Conservation (phyloP, 1,284 basidiomycete genomes). For the Ustilago xerochloae region DNA sequence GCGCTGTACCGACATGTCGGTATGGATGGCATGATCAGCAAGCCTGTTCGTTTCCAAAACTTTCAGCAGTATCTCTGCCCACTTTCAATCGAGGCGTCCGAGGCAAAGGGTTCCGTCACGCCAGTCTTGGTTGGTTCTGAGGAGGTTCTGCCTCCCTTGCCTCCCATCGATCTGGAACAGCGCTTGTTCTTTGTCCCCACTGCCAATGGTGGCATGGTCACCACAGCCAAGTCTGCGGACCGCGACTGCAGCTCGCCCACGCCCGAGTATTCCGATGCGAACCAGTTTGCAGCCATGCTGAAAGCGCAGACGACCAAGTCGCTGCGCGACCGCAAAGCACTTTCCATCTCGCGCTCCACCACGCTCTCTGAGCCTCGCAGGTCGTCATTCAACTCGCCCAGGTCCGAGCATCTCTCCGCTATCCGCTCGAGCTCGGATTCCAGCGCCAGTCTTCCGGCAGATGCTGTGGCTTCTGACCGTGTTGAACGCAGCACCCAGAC, state of each 20-base stretch:
- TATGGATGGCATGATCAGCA: slow-evolving; percentile 60
- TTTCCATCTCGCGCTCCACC: slow-evolving; percentile 38
- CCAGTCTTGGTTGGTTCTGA: slow-evolving; percentile 26
- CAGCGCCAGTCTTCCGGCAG: background rate
- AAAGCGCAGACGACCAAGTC: slow-evolving; percentile 50
- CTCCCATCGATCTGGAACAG: slow-evolving; percentile 32
- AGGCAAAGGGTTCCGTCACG: slow-evolving; percentile 22
- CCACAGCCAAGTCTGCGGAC: slow-evolving; percentile 2
- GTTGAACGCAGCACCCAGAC: background rate
- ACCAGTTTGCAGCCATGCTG: slow-evolving; percentile 50
- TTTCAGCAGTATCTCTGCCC: slow-evolving; percentile 50
- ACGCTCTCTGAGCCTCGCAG: slow-evolving; percentile 38
- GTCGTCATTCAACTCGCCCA: slow-evolving; percentile 44
- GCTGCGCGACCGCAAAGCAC: slow-evolving; percentile 43
- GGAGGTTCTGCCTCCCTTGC: slow-evolving; percentile 41
- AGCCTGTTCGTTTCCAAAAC: slow-evolving; percentile 51
- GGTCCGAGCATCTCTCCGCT: slow-evolving; percentile 32
- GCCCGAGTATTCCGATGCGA: slow-evolving; percentile 21
- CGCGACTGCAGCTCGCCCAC: slow-evolving; percentile 18
- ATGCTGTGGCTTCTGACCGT: background rate
- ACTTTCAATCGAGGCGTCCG: slow-evolving; percentile 36
- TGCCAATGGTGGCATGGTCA: slow-evolving; percentile 14
- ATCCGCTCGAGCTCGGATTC: background rate
- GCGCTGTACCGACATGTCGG: slow-evolving; percentile 46
- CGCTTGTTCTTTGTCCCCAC: slow-evolving; percentile 49